Conservation (phyloP, 2,329 filamentous ascomycete species). For the Venturia asperata region DNA sequence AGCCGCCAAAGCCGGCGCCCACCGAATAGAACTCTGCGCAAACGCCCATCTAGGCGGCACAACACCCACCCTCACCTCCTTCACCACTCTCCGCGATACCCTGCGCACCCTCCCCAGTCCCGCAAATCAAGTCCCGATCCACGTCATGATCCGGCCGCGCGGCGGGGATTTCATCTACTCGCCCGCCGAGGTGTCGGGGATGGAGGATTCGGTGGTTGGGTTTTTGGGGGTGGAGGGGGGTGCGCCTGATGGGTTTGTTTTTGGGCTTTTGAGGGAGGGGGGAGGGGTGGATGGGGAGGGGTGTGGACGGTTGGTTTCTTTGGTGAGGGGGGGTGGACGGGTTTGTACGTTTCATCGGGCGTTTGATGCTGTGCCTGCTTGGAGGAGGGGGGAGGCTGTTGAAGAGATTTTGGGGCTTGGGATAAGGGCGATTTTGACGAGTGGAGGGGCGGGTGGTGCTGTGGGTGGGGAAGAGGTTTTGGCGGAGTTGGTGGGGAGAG, state of each 20-base stretch:
- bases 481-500: conserved; percentile 23
- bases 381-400: conserved; percentile 24
- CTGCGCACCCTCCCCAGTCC: not conserved
- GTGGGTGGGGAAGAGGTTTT: conserved; percentile 32
- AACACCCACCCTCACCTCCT: not conserved
- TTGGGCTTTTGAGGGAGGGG: conserved; percentile 2
- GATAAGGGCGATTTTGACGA: conserved; percentile 44
- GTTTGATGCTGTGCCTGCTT: not conserved
- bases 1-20: conserved; percentile 3
- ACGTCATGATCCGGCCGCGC: conserved; percentile 49
- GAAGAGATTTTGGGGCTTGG: conserved; percentile 37
- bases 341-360: conserved; percentile 17
- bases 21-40: conserved; percentile 15
- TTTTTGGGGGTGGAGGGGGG: not conserved
- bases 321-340: not conserved
- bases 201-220: not conserved
- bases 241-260: conserved; percentile 15
- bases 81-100: not conserved
- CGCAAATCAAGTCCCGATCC: conserved; percentile 35
- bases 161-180: conserved; percentile 41
- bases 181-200: conserved; percentile 31
- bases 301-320: not conserved
- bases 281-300: not conserved
- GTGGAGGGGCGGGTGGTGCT: conserved; percentile 36
- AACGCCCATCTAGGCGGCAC: not conserved